Percentiles rank a stretch among this genome's conserved stretches.
phyloP scores from a whole-genome alignment of 305 asterid species.

The Caryopteris hybrid region DNA sequence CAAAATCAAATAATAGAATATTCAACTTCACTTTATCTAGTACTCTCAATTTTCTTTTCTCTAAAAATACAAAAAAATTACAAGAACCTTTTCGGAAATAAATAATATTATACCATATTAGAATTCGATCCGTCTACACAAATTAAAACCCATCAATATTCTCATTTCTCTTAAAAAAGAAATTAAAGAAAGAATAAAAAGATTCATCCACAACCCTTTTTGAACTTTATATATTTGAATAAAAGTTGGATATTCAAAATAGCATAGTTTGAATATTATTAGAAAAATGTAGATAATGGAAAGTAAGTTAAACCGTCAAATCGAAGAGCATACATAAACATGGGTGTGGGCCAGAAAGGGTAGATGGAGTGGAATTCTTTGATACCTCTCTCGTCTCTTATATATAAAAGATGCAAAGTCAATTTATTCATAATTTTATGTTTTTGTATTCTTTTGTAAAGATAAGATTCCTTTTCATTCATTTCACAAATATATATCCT shows the following conservation, averaged over 20 bases:
- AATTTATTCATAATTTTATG: slow-evolving; percentile 21
- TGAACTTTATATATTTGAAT: neutral
- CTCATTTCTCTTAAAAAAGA: no score
- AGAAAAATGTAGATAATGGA: neutral
- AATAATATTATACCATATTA: no score
- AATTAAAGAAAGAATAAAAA: no score
- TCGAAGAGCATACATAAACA: slow-evolving; percentile 3
- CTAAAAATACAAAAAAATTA: no score
- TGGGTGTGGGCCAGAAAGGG: slow-evolving; percentile 28
- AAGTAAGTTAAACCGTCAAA: slow-evolving; percentile 15
- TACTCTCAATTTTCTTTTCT: no score
- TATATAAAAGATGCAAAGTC: slow-evolving; percentile 18
- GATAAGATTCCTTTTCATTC: slow-evolving; percentile 26
- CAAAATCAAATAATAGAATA: no score
- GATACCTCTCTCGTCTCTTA: neutral
- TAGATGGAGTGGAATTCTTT: slow-evolving; percentile 17
- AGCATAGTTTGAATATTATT: slow-evolving; percentile 2
- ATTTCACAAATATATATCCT: no score
- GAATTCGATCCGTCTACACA: neutral
- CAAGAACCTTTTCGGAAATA: no score
- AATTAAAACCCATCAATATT: neutral
- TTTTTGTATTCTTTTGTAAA: slow-evolving; percentile 23
- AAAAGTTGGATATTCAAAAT: slow-evolving; percentile 6
- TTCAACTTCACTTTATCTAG: no score
- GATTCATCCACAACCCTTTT: neutral